Conservation (phyloP, 2,329 filamentous ascomycete genomes). For the Juglanconis sp. region DNA sequence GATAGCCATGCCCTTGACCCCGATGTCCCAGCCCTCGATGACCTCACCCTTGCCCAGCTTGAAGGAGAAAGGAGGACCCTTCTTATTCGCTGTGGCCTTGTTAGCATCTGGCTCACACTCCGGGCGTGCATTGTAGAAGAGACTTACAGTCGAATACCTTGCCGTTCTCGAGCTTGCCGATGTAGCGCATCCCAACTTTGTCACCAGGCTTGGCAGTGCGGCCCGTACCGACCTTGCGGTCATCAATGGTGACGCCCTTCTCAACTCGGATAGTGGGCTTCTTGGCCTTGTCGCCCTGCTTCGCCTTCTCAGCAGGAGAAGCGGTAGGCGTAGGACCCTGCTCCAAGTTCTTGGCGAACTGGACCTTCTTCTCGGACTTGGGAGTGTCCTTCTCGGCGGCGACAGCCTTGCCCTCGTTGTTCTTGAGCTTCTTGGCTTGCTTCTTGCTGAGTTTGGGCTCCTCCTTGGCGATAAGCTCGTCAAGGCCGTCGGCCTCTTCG, state of each 20-base stretch:
- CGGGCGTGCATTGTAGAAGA: neutral
- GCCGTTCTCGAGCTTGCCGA: constrained; percentile 91
- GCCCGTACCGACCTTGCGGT: constrained; percentile 88
- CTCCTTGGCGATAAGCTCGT: constrained; percentile 80
- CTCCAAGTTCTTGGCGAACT: constrained; percentile 98
- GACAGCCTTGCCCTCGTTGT: constrained; percentile 90
- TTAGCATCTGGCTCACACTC: neutral
- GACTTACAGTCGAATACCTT: constrained; percentile 89
- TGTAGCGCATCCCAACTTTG: constrained; percentile 92
- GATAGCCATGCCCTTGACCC: constrained; percentile 85
- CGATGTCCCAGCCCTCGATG: constrained; percentile 98
- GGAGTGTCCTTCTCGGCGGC: constrained; percentile 52
- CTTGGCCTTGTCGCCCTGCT: constrained; percentile 36
- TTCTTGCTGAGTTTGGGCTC: constrained; percentile 88
- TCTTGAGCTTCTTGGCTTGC: constrained; percentile 97
- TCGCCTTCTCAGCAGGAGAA: constrained; percentile 47
- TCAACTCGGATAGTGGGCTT: constrained; percentile 68
- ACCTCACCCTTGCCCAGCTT: constrained; percentile 93
- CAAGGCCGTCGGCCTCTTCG: constrained; percentile 65
- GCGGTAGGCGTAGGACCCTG: constrained; percentile 90
- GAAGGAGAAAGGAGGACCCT: constrained; percentile 95
- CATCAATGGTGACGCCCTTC: constrained; percentile 87
- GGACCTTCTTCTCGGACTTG: constrained; percentile 87
- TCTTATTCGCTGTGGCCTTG: constrained; percentile 78
- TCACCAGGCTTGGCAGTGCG: constrained; percentile 85